Percentiles rank a stretch among this genome's conserved stretches.
Conservation (phyloP, 495 filamentous ascomycete genomes). For the Thermochaetoides thermophila region DNA sequence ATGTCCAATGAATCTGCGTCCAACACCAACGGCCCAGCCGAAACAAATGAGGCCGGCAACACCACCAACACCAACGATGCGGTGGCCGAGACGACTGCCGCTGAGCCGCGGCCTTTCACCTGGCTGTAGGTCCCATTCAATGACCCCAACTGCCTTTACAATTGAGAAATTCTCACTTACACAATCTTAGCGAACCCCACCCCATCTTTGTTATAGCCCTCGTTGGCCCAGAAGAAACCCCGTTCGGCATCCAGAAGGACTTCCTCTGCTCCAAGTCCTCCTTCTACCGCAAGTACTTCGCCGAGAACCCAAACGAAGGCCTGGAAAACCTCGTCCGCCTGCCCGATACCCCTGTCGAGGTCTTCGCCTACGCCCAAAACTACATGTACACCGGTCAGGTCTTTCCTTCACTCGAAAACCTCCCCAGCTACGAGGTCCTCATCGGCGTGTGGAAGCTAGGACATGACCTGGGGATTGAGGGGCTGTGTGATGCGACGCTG, state of each 20-base stretch:
- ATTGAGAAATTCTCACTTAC: too few species aligned
- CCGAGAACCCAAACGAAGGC: conserved; percentile 13
- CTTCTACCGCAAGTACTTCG: conserved; percentile 29
- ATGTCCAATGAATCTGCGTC: conserved; percentile 6
- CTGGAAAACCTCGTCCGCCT: conserved; percentile 34
- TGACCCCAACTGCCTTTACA: too few species aligned
- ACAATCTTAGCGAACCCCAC: conserved; percentile 30
- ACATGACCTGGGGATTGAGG: conserved; percentile 33
- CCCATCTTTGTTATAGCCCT: conserved; percentile 36
- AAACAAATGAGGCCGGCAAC: background rate
- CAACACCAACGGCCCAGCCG: background rate
- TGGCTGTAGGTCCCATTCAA: conserved; percentile 21
- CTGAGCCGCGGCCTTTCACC: conserved; percentile 12
- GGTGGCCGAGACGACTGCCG: conserved; percentile 1
- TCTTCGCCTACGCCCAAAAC: conserved; percentile 37
- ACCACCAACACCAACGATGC: background rate
- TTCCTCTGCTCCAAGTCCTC: conserved; percentile 36
- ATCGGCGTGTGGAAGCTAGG: conserved; percentile 39
- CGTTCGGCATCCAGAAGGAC: conserved; percentile 42
- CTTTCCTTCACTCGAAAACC: conserved; percentile 20
- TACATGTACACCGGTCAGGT: conserved; percentile 36
- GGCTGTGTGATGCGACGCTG: conserved; percentile 34
- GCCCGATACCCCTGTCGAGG: conserved; percentile 26
- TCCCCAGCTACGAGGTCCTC: conserved; percentile 34
- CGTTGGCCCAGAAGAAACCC: conserved; percentile 31